Evolutionary conservation across 495 filamentous ascomycete species (phyloP), one percentile per base, ranked within the genome.

Genomic region (Penicillium canescens): DNA sequence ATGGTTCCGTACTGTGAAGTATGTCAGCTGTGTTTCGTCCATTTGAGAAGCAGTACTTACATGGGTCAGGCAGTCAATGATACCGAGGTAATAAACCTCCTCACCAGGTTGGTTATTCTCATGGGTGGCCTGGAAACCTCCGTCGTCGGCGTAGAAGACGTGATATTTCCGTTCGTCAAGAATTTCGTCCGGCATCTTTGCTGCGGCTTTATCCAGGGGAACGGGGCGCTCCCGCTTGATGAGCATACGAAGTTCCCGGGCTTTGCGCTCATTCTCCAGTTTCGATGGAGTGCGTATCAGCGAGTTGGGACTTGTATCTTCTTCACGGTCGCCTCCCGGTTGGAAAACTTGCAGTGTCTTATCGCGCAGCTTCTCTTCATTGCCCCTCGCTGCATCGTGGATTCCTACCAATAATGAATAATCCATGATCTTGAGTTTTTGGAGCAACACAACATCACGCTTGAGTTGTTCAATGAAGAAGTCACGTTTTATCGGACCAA

Each of bases 1-100:
- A 93, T 77, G 42, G 88, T 84, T 48, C 87, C 90, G 65, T 96
- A 96, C 88, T 93, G 52, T 57, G 5, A 39, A 46, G n/a, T 57
- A 79, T 67, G 79, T 72, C 45, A 50, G 42, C 38, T 21, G 18
- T 23, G 20, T 47, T 26, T 46, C 54, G 20, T 43, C 26, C 23
- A 14, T 41, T 39, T 43, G n/a, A 49, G 14, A n/a, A 37, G 35
- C 21, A 49, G 42, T 45, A 81, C 88, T 80, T 77, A 94, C 91
- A 71, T 96, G 90, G 36, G 94, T 99, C 64, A 99, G 72, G 67
- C 93, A 98, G 70, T 98, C 95, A 65, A 98, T 98, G 56, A 99
- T 94, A 10, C 94, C 94, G 6, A 99, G 81, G 66, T 98, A 99
- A 62, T 98, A 99, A 31, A 99, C 91, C 71, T 96, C 91, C 50